phyloP scores from a whole-genome alignment of 306 rosid species.

The Castanea crenata region DNA sequence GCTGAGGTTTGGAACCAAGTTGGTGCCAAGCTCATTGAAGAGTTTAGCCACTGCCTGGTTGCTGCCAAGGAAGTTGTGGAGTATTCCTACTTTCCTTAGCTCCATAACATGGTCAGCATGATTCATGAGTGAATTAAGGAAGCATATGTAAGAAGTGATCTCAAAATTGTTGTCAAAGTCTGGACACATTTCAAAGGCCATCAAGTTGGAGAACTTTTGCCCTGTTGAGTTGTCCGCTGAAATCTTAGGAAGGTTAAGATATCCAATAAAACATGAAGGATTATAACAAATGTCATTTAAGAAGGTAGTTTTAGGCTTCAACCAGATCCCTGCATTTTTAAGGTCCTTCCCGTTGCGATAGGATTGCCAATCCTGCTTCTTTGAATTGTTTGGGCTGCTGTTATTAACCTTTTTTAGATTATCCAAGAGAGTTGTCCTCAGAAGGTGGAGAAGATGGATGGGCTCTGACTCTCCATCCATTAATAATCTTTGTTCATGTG shows the following conservation, averaged over 20 bases:
- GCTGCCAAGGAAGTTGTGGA: constrained; percentile 21
- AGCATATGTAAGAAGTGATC: constrained; percentile 10
- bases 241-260: constrained; percentile 14
- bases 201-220: constrained; percentile 15
- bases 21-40: constrained; percentile 22
- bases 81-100: not conserved
- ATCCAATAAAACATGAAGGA: not conserved
- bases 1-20: constrained; percentile 9
- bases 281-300: constrained; percentile 8
- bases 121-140: constrained; percentile 25
- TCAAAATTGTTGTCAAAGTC: constrained; percentile 9
- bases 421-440: not conserved
- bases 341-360: constrained; percentile 21
- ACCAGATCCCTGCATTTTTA: constrained; percentile 14
- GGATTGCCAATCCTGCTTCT: not conserved
- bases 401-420: no score
- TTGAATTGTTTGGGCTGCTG: not conserved
- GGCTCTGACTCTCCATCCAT: not conserved
- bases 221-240: constrained; percentile 8
- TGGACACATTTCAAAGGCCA: constrained; percentile 27
- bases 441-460: constrained; percentile 19
- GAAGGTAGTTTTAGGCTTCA: not conserved
- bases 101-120: constrained; percentile 9
- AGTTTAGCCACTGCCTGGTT: constrained; percentile 24
- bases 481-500: no score